These are phyloP conservation scores for Pseudogymnoascus sp. DNA, from an alignment of 2,329 filamentous ascomycete species.

Conservation along the genomic window DNA sequence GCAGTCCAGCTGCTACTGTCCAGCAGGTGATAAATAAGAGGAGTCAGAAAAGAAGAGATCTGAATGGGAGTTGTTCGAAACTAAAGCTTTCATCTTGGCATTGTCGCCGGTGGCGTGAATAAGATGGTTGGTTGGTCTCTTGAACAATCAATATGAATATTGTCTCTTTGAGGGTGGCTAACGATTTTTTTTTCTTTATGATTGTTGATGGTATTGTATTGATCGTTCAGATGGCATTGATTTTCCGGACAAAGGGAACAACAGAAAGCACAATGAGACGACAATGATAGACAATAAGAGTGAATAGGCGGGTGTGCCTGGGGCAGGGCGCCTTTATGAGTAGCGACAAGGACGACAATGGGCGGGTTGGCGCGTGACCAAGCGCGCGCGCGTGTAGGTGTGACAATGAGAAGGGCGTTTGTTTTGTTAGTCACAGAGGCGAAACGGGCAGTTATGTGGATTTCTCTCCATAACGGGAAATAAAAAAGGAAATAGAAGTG, in stretches of 20 bases:
- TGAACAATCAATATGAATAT: neutral
- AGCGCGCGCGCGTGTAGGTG: neutral
- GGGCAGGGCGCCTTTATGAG: neutral
- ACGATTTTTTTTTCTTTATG: neutral
- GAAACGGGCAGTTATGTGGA: neutral
- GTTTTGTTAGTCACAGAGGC: neutral
- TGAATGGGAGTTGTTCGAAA: constrained; percentile 2
- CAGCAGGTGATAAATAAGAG: constrained; percentile 1
- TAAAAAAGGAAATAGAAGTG: neutral
- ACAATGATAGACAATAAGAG: neutral
- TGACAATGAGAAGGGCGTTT: constrained; percentile 1
- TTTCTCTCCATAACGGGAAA: neutral
- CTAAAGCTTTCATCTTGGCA: constrained; percentile 5
- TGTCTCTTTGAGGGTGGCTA: neutral
- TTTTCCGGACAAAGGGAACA: neutral
- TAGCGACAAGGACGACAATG: neutral
- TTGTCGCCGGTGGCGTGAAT: neutral
- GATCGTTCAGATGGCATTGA: neutral
- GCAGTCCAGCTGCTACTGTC: constrained; percentile 5
- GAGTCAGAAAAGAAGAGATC: constrained; percentile 1
- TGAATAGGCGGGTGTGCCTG: neutral
- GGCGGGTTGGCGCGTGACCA: neutral
- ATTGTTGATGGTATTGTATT: neutral
- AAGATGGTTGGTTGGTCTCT: neutral
- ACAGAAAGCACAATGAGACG: neutral